Conservation (phyloP, 805 yeast species). For the Ogataea pilisensis region DNA sequence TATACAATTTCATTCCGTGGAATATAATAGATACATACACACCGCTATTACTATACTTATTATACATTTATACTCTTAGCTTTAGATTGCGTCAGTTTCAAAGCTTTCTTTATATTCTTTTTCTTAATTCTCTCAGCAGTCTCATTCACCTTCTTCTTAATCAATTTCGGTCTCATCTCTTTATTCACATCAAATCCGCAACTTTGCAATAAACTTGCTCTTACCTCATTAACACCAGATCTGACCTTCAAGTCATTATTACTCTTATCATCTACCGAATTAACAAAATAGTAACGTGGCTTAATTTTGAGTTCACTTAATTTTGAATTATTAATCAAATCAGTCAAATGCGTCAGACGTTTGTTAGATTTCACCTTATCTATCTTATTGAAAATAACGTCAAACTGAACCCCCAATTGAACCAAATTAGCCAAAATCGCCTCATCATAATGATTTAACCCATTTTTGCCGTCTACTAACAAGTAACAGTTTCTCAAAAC, state of each 20-base stretch:
- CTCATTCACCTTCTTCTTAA: slow-evolving; percentile 9
- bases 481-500: slow-evolving; percentile 57
- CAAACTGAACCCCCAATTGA: slow-evolving; percentile 60
- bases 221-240: slow-evolving; percentile 51
- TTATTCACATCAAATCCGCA: slow-evolving; percentile 37
- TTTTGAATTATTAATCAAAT: slow-evolving; percentile 34
- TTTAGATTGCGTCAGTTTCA: slow-evolving; percentile 4
- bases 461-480: slow-evolving; percentile 56
- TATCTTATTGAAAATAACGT: slow-evolving; percentile 71
- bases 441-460: slow-evolving; percentile 55
- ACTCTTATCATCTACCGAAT: slow-evolving; percentile 34
- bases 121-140: slow-evolving; percentile 10
- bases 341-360: slow-evolving; percentile 35
- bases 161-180: slow-evolving; percentile 10
- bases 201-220: slow-evolving; percentile 47
- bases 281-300: slow-evolving; percentile 46
- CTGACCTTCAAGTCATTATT: slow-evolving; percentile 27
- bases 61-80: no score
- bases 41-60: no score
- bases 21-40: no score
- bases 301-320: slow-evolving; percentile 39
- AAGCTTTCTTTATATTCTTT: slow-evolving; percentile 12
- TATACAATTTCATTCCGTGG: neutral
- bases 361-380: slow-evolving; percentile 45
- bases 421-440: slow-evolving; percentile 46